A percentile compares a stretch with the other conserved stretches of the same genome.
phyloP scores from a whole-genome alignment of 371 early-diverging fungal species.

The Zychaea mexicana region DNA sequence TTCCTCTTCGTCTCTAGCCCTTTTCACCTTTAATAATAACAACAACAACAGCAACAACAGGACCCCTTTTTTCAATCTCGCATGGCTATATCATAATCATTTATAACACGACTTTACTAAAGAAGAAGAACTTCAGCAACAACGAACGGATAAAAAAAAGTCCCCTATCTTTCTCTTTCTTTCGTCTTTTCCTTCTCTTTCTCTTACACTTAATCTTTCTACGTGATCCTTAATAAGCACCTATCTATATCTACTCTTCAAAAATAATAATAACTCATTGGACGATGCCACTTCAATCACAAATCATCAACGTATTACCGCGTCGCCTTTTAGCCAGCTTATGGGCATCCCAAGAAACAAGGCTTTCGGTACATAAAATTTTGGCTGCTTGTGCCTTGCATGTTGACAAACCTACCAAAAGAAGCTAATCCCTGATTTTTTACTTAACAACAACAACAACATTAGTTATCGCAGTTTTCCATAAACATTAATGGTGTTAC shows the following conservation, averaged over 20 bases:
- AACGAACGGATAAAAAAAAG: too few relatives aligned
- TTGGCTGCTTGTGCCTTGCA: neutral
- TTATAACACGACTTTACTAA: too few relatives aligned
- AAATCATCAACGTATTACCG: constrained; percentile 43
- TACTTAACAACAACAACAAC: neutral
- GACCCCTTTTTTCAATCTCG: too few relatives aligned
- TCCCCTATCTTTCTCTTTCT: too few relatives aligned
- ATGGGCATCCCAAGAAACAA: constrained; percentile 48
- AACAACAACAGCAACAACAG: too few relatives aligned
- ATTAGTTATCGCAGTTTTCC: constrained; percentile 12
- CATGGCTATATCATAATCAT: too few relatives aligned
- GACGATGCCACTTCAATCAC: constrained; percentile 46
- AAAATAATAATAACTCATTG: too few relatives aligned
- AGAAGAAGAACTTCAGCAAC: too few relatives aligned
- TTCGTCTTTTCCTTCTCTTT: too few relatives aligned
- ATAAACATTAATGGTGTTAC: neutral
- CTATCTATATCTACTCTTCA: neutral
- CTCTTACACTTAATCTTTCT: too few relatives aligned
- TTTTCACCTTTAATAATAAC: too few relatives aligned
- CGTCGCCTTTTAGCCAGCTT: constrained; percentile 34
- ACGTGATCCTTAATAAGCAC: neutral
- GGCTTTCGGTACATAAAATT: constrained; percentile 34
- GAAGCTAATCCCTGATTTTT: neutral
- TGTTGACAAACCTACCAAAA: neutral
- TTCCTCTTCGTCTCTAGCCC: too few relatives aligned